Evolutionary conservation across 176 grass and related monocot species (phyloP).

Genomic region (Musa troglodytarum): DNA sequence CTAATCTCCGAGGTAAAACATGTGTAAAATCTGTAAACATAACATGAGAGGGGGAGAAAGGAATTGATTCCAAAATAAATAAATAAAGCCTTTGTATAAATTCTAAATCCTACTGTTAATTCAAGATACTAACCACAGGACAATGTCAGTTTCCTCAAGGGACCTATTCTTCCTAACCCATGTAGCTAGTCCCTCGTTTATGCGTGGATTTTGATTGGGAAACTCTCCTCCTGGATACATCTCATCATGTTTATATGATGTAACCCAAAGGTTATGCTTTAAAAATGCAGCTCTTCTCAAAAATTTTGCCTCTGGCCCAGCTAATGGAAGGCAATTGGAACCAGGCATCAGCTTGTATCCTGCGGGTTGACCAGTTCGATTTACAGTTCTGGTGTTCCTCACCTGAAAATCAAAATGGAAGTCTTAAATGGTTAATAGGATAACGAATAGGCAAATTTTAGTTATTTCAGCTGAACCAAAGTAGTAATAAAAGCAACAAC

Average conservation of each 20-base stretch:
- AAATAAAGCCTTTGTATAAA: too few relatives aligned
- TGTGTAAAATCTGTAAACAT: too few relatives aligned
- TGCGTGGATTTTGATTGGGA: slow-evolving; percentile 92
- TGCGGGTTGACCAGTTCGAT: slow-evolving; percentile 90
- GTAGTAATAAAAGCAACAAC: too few relatives aligned
- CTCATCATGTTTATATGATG: slow-evolving; percentile 71
- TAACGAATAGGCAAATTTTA: too few relatives aligned
- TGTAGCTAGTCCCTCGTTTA: slow-evolving; percentile 85
- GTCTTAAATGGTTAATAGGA: neutral
- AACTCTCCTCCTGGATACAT: slow-evolving; percentile 96
- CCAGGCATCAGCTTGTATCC: slow-evolving; percentile 91
- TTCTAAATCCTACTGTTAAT: too few relatives aligned
- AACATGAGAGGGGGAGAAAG: too few relatives aligned
- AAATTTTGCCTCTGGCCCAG: slow-evolving; percentile 80
- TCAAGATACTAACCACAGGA: slow-evolving; percentile 59
- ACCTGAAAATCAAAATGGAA: slow-evolving; percentile 33
- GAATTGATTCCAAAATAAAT: too few relatives aligned
- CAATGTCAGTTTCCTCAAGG: slow-evolving; percentile 86
- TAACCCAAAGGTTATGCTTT: slow-evolving; percentile 99
- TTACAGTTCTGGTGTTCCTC: slow-evolving; percentile 82
- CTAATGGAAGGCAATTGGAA: slow-evolving; percentile 68
- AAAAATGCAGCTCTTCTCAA: slow-evolving; percentile 88
- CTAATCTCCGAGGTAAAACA: too few relatives aligned
- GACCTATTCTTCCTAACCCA: slow-evolving; percentile 93
- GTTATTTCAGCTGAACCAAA: too few relatives aligned